Evolutionary conservation across 768 basidiomycete genomes (phyloP).

Genomic region (Auriscalpium orientale): DNA sequence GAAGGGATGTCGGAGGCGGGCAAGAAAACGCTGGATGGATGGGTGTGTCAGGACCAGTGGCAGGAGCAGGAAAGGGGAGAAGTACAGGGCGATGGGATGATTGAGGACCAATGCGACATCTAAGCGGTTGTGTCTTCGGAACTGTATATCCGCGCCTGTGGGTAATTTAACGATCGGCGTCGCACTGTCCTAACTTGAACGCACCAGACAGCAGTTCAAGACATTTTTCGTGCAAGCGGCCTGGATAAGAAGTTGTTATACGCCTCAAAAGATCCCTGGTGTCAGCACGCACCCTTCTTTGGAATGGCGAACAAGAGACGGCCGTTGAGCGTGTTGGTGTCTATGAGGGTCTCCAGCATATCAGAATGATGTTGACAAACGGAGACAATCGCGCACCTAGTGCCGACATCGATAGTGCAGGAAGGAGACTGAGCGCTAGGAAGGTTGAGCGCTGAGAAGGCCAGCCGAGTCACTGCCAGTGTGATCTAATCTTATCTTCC

Average conservation of each 20-base stretch:
- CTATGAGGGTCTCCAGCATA: conserved; percentile 23
- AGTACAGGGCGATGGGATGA: conserved; percentile 85
- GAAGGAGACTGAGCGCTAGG: not conserved
- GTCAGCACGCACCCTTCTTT: conserved; percentile 73
- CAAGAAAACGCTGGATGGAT: conserved; percentile 71
- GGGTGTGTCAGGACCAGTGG: not conserved
- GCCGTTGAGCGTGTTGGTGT: conserved; percentile 75
- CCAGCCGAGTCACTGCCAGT: not conserved
- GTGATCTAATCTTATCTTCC: not conserved
- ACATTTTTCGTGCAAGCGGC: conserved; percentile 87
- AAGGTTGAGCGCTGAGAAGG: not conserved
- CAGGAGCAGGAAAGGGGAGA: not conserved
- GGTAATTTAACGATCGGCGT: not conserved
- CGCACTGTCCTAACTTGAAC: not conserved
- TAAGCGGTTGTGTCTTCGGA: conserved; percentile 76
- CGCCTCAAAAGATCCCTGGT: not conserved
- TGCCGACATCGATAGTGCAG: not conserved
- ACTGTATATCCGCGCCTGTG: conserved; percentile 91
- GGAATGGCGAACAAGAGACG: conserved; percentile 92
- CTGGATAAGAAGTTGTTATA: conserved; percentile 29
- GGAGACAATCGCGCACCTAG: not conserved
- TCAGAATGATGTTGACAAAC: too few species aligned
- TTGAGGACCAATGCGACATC: conserved; percentile 94
- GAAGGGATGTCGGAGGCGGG: conserved; percentile 96
- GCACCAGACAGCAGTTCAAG: conserved; percentile 75